Conservation (phyloP, 176 grass and related monocot species). For the Triticum urartu region DNA sequence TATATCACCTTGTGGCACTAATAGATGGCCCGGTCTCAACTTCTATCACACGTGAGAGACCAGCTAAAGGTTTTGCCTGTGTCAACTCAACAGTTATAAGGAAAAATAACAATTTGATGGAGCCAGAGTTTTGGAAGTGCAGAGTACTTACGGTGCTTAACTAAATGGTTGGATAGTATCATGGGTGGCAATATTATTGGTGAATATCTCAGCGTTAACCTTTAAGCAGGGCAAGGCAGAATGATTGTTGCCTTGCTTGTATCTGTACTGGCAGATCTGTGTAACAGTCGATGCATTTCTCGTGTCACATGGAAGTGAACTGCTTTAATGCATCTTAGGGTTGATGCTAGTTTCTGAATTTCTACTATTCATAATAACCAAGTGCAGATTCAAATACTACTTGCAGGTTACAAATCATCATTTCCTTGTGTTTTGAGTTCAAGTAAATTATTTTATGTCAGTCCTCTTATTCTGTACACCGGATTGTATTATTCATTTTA, state of each 20-base stretch:
- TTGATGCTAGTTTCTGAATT: neutral
- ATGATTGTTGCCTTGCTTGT: neutral
- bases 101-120: neutral
- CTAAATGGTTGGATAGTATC: neutral
- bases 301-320: neutral
- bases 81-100: neutral
- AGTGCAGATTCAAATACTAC: neutral
- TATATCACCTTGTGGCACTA: neutral
- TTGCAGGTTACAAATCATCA: neutral
- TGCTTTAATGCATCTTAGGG: neutral
- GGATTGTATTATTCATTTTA: neutral
- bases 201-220: neutral
- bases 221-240: neutral
- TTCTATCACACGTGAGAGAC: neutral
- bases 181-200: neutral
- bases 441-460: neutral
- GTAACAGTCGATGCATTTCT: neutral
- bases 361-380: neutral
- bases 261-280: neutral
- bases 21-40: neutral
- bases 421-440: neutral
- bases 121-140: neutral
- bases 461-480: neutral
- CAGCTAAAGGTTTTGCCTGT: neutral
- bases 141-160: neutral